Conservation (phyloP, 345 rosid species). For the Syzygium oleosum region DNA sequence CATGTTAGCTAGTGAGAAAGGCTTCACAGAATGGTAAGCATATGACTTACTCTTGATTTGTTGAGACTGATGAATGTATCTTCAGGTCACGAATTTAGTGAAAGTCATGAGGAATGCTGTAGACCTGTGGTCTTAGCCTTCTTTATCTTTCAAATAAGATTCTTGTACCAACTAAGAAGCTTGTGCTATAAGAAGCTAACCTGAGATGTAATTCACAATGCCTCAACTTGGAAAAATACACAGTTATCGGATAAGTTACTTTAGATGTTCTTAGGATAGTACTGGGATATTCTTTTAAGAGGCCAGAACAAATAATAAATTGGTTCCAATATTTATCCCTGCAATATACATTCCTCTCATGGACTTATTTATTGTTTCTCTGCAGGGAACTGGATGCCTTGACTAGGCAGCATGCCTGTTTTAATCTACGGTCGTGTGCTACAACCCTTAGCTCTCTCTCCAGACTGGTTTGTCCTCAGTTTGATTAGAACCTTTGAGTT, state of each 20-base stretch:
- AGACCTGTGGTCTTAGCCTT: not conserved
- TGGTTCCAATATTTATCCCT: not conserved
- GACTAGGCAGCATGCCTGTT: slow-evolving; percentile 72
- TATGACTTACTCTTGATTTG: not conserved
- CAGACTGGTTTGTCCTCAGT: slow-evolving; percentile 48
- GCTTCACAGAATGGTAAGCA: slow-evolving; percentile 83
- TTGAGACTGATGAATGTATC: not conserved
- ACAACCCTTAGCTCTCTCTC: slow-evolving; percentile 92
- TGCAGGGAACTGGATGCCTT: slow-evolving; percentile 88
- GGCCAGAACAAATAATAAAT: not conserved
- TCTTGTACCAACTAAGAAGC: not conserved
- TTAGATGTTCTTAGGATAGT: not conserved
- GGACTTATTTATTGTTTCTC: not conserved
- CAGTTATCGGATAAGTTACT: not conserved
- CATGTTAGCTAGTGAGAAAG: slow-evolving; percentile 66
- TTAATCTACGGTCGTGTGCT: slow-evolving; percentile 82
- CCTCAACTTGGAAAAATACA: not conserved
- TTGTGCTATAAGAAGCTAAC: not conserved
- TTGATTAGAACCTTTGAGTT: not conserved
- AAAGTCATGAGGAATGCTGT: not conserved
- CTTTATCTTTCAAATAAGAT: not conserved
- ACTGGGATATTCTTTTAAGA: not conserved
- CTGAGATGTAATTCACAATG: not conserved
- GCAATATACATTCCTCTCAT: not conserved
- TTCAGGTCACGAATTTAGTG: not conserved